Base-by-base conservation (phyloP, 352 stramenopile species). In the Aphanomyces invadans region DNA sequence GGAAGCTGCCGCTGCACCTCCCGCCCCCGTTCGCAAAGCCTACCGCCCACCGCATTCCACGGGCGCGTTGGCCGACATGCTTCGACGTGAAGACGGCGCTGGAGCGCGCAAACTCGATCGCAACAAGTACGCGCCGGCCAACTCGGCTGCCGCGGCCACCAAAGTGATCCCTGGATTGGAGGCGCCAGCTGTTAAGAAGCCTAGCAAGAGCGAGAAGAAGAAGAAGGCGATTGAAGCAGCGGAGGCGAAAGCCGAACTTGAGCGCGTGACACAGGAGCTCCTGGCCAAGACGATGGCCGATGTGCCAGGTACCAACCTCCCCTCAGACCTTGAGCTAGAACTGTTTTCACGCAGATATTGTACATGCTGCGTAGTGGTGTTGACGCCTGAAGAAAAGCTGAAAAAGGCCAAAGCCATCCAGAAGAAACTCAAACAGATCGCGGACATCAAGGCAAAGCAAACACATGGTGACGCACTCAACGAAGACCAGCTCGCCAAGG, bases 11-110 rank as follows among this genome's bases (percentile, higher is more conserved):
- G 42, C 78, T 28, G 65, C 74, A 29, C 56, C 78, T 65, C 74
- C 80, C 28, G 75, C 73, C 39, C 76, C 80, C 4, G 76, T 76
- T 29, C 78, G 73, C 11, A 77, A 92, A 76, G 92, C 78, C 65
- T 98, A 92, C 75, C 80, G 79, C 66, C 88, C 85, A 1, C 90
- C 90, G 3, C 84, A 86, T 49, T 95, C 89, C 53, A 94, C 85
- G 0, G 90, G 90, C 31, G 85, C 87, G 10, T 81, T 99, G 26
- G 92, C 96, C 4, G 95, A 97, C 39, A 83, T 97, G 63, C 97
- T 98, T 86, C 78, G 89, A n/a, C 83, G 87, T 60, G 83, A 95
- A 65, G 85, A 92, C 51, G 77, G 77, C 23, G 42, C 46, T 11
- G 86, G 86, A 11, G 78, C 83, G 7, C 84, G 76, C 69, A 95